Conservation (phyloP, 371 early-diverging fungal species). For the Mortierella sp. region DNA sequence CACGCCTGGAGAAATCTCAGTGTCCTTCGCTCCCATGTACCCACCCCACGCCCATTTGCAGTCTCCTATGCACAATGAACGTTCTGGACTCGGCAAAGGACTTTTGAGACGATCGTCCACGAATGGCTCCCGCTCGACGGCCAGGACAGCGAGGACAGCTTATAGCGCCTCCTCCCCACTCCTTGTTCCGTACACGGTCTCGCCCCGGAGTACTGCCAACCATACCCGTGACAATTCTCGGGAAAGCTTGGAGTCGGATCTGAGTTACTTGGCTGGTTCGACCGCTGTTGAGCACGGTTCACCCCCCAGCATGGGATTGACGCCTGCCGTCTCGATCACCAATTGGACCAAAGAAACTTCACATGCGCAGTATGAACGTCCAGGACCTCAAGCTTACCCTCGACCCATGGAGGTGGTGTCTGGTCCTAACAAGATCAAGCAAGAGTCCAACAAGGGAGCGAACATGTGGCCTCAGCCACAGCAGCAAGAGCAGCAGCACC, state of each 20-base stretch:
- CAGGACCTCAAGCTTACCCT: no score
- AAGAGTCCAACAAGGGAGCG: no score
- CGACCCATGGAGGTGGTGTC: no score
- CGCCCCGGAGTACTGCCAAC: not conserved
- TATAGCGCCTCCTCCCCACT: not conserved
- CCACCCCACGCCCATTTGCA: no score
- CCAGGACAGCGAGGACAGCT: not conserved
- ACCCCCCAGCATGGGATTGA: conserved; percentile 4
- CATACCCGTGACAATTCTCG: conserved; percentile 3
- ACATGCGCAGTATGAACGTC: no score
- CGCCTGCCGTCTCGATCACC: conserved; percentile 19
- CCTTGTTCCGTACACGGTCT: not conserved
- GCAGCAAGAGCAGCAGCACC: not conserved
- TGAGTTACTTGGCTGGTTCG: not conserved
- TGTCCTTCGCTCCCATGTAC: not conserved
- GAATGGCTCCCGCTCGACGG: not conserved
- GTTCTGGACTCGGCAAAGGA: no score
- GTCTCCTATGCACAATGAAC: no score
- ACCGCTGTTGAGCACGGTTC: not conserved
- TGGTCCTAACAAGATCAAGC: no score
- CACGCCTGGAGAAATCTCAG: not conserved
- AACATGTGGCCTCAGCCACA: not conserved
- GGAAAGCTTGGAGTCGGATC: not conserved
- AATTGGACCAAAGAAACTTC: not conserved
- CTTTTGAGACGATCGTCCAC: conserved; percentile 6